Evolutionary conservation across 2,329 filamentous ascomycete genomes (phyloP).

Genomic region (Botrytis elliptica): DNA sequence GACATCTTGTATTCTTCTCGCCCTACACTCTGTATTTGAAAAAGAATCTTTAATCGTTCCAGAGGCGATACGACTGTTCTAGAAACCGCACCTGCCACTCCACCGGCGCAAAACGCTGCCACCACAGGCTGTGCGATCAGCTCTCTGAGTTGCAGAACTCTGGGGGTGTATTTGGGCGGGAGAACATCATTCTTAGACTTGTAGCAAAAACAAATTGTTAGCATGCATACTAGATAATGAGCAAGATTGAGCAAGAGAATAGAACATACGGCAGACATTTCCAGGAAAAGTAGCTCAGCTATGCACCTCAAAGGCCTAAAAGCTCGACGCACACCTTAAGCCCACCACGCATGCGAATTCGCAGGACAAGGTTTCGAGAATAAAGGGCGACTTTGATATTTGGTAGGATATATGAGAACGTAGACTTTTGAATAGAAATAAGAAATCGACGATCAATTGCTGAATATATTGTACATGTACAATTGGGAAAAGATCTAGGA

Average conservation of each 20-base stretch:
- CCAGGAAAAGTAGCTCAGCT: constrained; percentile 23
- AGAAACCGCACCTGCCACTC: constrained; percentile 93
- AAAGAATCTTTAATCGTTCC: constrained; percentile 95
- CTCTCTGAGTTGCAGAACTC: constrained; percentile 41
- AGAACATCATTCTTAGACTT: constrained; percentile 34
- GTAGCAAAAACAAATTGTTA: neutral
- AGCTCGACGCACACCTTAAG: constrained; percentile 26
- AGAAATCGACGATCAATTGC: constrained; percentile 10
- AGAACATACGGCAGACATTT: constrained; percentile 39
- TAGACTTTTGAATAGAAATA: neutral
- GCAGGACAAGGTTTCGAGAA: neutral
- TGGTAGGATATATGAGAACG: neutral
- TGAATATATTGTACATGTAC: constrained; percentile 8
- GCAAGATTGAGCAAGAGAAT: neutral
- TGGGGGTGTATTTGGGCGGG: constrained; percentile 38
- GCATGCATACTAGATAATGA: neutral
- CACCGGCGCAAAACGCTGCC: constrained; percentile 91
- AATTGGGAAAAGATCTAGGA: neutral
- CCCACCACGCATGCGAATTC: constrained; percentile 15
- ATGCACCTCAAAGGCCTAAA: constrained; percentile 23
- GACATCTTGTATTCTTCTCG: constrained; percentile 92
- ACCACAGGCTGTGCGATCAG: constrained; percentile 77
- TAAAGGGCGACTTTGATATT: neutral
- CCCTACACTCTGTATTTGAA: constrained; percentile 89
- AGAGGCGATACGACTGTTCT: constrained; percentile 95